Evolutionary conservation across 2,329 filamentous ascomycete genomes (phyloP).

Genomic region (Xylaria sp.): DNA sequence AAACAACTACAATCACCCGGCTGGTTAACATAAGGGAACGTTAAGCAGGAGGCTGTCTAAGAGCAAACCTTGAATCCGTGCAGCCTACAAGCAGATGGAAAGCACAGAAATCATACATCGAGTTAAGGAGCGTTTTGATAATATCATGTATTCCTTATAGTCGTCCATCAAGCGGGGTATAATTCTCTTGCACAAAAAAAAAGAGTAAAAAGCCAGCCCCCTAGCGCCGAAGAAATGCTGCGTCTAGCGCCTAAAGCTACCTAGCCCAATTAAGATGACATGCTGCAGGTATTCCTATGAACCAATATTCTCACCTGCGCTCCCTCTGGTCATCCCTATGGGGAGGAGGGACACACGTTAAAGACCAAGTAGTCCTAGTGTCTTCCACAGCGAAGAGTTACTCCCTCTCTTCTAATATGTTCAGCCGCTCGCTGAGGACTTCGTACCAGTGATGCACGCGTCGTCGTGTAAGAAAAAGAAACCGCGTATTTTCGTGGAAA

Average conservation of each 20-base stretch:
- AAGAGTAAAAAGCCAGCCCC: slow-evolving; percentile 12
- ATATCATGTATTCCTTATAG: slow-evolving; percentile 26
- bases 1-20: too few species aligned
- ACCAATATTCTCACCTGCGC: slow-evolving; percentile 11
- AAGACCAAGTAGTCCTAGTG: not conserved
- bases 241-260: not conserved
- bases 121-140: not conserved
- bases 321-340: not conserved
- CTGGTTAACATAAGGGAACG: too few species aligned
- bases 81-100: too few species aligned
- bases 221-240: slow-evolving; percentile 22
- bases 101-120: too few species aligned
- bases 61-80: too few species aligned
- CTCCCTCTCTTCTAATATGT: not conserved
- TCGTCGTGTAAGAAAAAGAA: not conserved
- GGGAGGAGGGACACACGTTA: not conserved
- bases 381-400: not conserved
- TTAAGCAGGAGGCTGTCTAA: too few species aligned
- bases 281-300: slow-evolving; percentile 17
- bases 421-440: not conserved
- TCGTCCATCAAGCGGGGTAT: slow-evolving; percentile 36
- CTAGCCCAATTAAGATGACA: slow-evolving; percentile 26
- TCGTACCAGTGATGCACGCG: not conserved
- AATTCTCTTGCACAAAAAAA: slow-evolving; percentile 17
- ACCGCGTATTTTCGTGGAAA: slow-evolving; percentile 11